Percentiles rank a stretch among this genome's conserved stretches.
Conservation (phyloP, 1,284 basidiomycete species). For the Microbotryomycetes sp. region DNA sequence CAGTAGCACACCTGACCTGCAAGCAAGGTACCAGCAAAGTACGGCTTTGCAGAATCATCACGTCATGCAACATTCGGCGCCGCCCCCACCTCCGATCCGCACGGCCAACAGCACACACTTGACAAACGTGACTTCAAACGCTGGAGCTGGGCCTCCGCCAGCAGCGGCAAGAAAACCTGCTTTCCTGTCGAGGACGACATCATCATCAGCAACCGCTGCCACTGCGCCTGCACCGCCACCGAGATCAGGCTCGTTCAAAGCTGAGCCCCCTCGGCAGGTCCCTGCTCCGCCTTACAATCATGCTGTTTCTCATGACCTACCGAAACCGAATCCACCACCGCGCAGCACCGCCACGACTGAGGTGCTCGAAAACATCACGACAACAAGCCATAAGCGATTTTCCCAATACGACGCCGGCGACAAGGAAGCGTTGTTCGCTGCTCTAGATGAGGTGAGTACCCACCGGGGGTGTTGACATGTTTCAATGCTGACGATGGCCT, state of each 20-base stretch:
- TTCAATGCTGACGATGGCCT: too few species aligned
- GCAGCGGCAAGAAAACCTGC: not conserved
- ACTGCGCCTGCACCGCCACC: not conserved
- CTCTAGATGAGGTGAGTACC: constrained; percentile 65
- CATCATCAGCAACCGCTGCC: not conserved
- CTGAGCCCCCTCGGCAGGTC: not conserved
- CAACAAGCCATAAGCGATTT: constrained; percentile 13
- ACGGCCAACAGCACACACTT: not conserved
- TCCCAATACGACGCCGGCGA: constrained; percentile 47
- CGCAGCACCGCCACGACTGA: not conserved
- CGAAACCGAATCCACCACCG: not conserved
- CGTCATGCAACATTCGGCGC: not conserved
- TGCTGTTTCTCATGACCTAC: constrained; percentile 5
- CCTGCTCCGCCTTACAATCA: constrained; percentile 8
- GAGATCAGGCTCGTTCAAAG: not conserved
- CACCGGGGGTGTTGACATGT: too few species aligned
- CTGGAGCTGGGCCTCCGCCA: not conserved
- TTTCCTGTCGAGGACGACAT: not conserved
- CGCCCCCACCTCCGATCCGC: not conserved
- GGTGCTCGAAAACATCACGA: not conserved
- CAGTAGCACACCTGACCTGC: not conserved
- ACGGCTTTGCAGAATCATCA: not conserved
- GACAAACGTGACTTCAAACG: not conserved
- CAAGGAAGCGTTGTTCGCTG: constrained; percentile 62
- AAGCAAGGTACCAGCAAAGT: not conserved